Conservation (phyloP, 164 flowering plant species). For the Litsea cubeba region DNA sequence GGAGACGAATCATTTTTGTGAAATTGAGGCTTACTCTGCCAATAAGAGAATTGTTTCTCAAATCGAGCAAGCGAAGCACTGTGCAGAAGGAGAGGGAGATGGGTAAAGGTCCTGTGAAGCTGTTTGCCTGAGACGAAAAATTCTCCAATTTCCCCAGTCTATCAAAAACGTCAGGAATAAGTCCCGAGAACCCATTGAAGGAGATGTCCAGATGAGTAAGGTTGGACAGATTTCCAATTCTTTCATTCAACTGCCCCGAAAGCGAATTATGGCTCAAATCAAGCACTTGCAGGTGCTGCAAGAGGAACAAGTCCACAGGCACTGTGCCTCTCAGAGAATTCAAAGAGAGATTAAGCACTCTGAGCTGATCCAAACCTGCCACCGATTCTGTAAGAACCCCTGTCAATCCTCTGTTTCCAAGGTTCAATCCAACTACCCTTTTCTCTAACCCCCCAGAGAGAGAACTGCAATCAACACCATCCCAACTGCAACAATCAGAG, state of each 20-base stretch:
- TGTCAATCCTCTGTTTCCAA: constrained; percentile 40
- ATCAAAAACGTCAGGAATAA: constrained; percentile 13
- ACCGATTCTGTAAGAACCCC: constrained; percentile 52
- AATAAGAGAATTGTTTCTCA: constrained; percentile 14
- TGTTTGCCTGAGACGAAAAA: constrained; percentile 13
- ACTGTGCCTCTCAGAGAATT: constrained; percentile 51
- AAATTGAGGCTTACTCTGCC: constrained; percentile 8
- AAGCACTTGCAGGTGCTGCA: constrained; percentile 52
- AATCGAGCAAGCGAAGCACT: constrained; percentile 3
- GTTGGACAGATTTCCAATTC: constrained; percentile 7
- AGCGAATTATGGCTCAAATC: constrained; percentile 48
- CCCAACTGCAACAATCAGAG: constrained; percentile 21
- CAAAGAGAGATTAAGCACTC: constrained; percentile 54
- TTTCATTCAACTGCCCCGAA: constrained; percentile 5
- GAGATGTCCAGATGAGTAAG: constrained; percentile 10
- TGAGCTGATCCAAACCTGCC: constrained; percentile 44
- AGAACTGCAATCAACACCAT: constrained; percentile 56
- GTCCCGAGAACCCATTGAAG: constrained; percentile 14
- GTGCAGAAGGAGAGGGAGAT: constrained; percentile 1
- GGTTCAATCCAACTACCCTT: constrained; percentile 39
- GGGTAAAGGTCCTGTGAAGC: constrained; percentile 11
- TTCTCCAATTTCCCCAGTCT: constrained; percentile 2
- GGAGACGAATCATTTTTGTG: constrained; percentile 4
- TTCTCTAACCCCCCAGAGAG: constrained; percentile 29
- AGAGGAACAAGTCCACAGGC: constrained; percentile 50